Percentiles rank a stretch among this genome's conserved stretches.
These are phyloP conservation scores for Clavispora vitiphila DNA, from an alignment of 805 yeast species.

Conservation along the genomic window DNA sequence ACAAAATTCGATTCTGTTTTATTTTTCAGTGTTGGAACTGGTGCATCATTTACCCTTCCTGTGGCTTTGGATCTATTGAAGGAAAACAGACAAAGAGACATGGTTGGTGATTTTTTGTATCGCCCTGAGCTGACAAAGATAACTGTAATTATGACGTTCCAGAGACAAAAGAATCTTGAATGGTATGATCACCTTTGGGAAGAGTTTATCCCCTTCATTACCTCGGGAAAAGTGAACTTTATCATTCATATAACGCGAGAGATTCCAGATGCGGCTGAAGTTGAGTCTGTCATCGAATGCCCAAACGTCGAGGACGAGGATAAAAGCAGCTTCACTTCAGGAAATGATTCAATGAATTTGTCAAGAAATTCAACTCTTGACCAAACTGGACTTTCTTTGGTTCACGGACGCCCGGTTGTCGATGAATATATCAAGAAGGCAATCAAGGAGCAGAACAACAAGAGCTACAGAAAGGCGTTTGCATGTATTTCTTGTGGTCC, in stretches of 20 bases:
- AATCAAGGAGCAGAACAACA: constrained; percentile 9
- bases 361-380: not conserved
- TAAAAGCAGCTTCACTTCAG: not conserved
- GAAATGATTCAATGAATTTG: not conserved
- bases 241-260: constrained; percentile 28
- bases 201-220: constrained; percentile 22
- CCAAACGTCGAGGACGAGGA: not conserved
- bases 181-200: constrained; percentile 37
- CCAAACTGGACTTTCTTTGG: constrained; percentile 3
- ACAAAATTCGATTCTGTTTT: constrained; percentile 36
- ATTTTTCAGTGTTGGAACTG: constrained; percentile 42
- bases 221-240: constrained; percentile 19
- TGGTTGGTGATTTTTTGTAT: constrained; percentile 24
- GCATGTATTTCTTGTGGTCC: constrained; percentile 43
- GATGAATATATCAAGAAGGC: constrained; percentile 15
- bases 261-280: constrained; percentile 2
- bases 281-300: not conserved
- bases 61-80: constrained; percentile 37
- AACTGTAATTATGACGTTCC: constrained; percentile 31
- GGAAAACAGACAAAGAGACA: constrained; percentile 22
- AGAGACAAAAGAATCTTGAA: constrained; percentile 16
- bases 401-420: constrained; percentile 17
- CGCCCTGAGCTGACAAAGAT: constrained; percentile 26
- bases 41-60: constrained; percentile 44
- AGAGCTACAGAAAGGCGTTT: constrained; percentile 19